Evolutionary conservation across 495 filamentous ascomycete genomes (phyloP), one percentile per base, ranked within the genome.

Genomic region (Penicillium canariense): DNA sequence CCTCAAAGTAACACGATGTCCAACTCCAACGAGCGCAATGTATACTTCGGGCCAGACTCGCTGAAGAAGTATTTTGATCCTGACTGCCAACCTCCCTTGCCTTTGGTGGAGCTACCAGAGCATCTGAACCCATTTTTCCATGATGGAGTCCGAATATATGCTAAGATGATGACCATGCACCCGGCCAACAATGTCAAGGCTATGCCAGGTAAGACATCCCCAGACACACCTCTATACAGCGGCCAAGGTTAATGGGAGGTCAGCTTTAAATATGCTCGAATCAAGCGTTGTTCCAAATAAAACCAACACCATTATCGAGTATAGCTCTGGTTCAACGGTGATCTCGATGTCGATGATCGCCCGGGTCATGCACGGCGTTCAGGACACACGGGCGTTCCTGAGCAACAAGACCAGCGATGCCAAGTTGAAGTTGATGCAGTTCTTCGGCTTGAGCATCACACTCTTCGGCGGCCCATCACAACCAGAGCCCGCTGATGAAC

Each of bases 151-250:
- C 75, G 81, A 15, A 82, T 86, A 46, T 86, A 82, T 58, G 82
- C 82, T 12, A 86, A 86, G 68, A 78, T 86, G 79, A 76, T 86
- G 73, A 83, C 79, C 15, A 75, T 77, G 69, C 77, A 82, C 53
- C 83, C 83, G 15, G 81, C 82, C 31, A 81, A 85, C 50, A 86
- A 85, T 57, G 83, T 86, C 60, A 86, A 86, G 52, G 78, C 79
- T 4, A 73, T 86, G 63, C 82, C 83, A 61, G 83, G 81, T 82
- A 72, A 9, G 71, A 56, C 7, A 14, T 15, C n/a, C 10, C 7
- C 15, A 17, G 4, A 15, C 3, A 22, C 15, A 25, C 9, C 4
- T 1, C 4, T 1, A 42, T 15, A n/a, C 14, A 40, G 7, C 23
- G 26, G 14, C n/a, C 12, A 5, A 22, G 7, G 26, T 44, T 55